These are phyloP conservation scores for Colletotrichum higginsianum DNA, from an alignment of 2,329 filamentous ascomycete species.

Conservation along the genomic window DNA sequence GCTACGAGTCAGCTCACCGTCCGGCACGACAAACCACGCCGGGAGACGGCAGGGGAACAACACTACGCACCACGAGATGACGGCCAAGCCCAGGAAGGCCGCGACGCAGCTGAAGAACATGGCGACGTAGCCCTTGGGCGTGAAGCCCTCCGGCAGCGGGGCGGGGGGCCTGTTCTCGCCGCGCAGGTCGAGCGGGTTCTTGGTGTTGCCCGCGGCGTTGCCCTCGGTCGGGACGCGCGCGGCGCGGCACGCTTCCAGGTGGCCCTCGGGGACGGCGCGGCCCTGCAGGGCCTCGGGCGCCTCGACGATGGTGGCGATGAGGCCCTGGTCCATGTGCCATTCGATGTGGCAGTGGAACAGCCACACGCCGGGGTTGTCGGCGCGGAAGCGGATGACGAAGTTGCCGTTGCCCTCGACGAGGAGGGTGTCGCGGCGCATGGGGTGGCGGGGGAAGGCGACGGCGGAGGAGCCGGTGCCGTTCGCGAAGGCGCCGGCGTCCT, in stretches of 20 bases:
- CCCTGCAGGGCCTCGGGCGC: constrained; percentile 61
- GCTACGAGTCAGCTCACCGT: not conserved
- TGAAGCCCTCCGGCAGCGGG: constrained; percentile 43
- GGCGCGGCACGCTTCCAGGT: constrained; percentile 57
- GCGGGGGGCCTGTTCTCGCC: constrained; percentile 43
- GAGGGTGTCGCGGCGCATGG: constrained; percentile 65
- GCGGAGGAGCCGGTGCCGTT: constrained; percentile 52
- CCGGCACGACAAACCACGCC: not conserved
- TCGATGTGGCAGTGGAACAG: constrained; percentile 68
- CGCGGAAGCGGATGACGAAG: constrained; percentile 61
- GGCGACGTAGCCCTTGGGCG: constrained; percentile 44
- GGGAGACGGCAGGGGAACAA: not conserved
- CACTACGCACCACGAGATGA: constrained; percentile 40
- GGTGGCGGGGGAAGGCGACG: constrained; percentile 54
- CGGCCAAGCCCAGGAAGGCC: constrained; percentile 39
- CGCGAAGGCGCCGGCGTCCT: constrained; percentile 49
- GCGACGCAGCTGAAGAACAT: constrained; percentile 42
- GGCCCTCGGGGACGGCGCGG: constrained; percentile 51
- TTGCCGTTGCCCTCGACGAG: constrained; percentile 63
- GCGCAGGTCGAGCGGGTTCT: constrained; percentile 64
- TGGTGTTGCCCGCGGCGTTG: constrained; percentile 73
- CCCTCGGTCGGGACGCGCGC: constrained; percentile 61
- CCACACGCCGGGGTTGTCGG: constrained; percentile 63
- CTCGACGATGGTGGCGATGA: constrained; percentile 58
- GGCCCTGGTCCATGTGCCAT: constrained; percentile 67